Percentiles rank a stretch among this genome's conserved stretches.
These are phyloP conservation scores for Aeminium ludgeri DNA, from an alignment of 495 filamentous ascomycete species.

Conservation along the genomic window DNA sequence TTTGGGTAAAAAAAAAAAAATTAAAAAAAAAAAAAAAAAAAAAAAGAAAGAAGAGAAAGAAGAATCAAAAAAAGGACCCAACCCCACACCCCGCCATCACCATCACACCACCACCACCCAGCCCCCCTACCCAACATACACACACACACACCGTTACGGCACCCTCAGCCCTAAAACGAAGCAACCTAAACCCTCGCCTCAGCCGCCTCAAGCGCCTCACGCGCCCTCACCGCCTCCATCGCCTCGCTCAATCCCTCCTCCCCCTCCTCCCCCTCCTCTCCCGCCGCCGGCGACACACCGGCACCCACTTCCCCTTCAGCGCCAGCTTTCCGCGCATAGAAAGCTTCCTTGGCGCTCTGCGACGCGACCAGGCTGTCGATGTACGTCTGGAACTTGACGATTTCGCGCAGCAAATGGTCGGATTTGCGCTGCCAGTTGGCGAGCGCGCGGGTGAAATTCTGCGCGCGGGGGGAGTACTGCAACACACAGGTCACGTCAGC, in stretches of 20 bases:
- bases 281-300: not conserved
- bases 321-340: slow-evolving; percentile 25
- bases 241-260: not conserved
- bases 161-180: not conserved
- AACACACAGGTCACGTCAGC: slow-evolving; percentile 2
- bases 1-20: too few relatives aligned
- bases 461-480: slow-evolving; percentile 66
- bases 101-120: too few relatives aligned
- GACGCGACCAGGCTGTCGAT: slow-evolving; percentile 61
- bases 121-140: too few relatives aligned
- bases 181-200: not conserved
- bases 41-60: too few relatives aligned
- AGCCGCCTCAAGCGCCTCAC: not conserved
- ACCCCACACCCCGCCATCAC: too few relatives aligned
- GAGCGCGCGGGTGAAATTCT: slow-evolving; percentile 68
- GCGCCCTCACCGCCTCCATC: not conserved
- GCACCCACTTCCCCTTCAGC: not conserved
- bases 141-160: not conserved
- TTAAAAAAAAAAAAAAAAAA: too few relatives aligned
- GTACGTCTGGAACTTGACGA: slow-evolving; percentile 90
- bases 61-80: too few relatives aligned
- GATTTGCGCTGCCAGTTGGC: slow-evolving; percentile 95
- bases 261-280: not conserved
- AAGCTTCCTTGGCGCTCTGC: slow-evolving; percentile 38
- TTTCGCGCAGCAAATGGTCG: slow-evolving; percentile 79